Evolutionary conservation across 345 rosid genomes (phyloP).

Genomic region (Turnera subulata): DNA sequence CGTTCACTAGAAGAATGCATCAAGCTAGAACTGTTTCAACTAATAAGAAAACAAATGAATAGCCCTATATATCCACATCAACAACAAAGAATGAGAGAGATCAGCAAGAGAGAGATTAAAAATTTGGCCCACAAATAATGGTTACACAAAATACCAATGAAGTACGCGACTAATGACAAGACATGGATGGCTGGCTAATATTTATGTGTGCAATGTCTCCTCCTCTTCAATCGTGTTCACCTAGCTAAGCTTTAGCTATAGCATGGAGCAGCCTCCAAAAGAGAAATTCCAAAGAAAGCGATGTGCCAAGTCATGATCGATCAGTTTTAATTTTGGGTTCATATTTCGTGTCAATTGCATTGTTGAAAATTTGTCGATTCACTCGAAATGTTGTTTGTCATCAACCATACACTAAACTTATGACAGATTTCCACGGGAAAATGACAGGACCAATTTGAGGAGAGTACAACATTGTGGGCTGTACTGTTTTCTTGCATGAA

Average conservation of each 20-base stretch:
- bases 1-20: background rate
- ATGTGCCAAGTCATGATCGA: conserved; percentile 3
- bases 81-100: conserved; percentile 20
- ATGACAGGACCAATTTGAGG: background rate
- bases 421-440: background rate
- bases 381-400: background rate
- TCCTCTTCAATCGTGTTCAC: background rate
- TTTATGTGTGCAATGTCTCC: too few relatives aligned
- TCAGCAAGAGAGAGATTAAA: too few relatives aligned
- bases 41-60: conserved; percentile 4
- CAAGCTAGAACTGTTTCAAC: background rate
- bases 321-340: background rate
- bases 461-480: background rate
- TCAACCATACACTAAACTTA: background rate
- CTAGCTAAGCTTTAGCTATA: too few relatives aligned
- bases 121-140: conserved; percentile 17
- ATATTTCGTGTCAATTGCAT: background rate
- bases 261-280: conserved; percentile 23
- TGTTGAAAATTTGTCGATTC: background rate
- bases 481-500: background rate
- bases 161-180: conserved; percentile 22
- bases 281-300: conserved; percentile 23
- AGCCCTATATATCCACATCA: background rate
- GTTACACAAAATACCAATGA: background rate
- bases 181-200: background rate